Base-by-base conservation (phyloP, 306 rosid genomes). In the Trifolium repens region DNA sequence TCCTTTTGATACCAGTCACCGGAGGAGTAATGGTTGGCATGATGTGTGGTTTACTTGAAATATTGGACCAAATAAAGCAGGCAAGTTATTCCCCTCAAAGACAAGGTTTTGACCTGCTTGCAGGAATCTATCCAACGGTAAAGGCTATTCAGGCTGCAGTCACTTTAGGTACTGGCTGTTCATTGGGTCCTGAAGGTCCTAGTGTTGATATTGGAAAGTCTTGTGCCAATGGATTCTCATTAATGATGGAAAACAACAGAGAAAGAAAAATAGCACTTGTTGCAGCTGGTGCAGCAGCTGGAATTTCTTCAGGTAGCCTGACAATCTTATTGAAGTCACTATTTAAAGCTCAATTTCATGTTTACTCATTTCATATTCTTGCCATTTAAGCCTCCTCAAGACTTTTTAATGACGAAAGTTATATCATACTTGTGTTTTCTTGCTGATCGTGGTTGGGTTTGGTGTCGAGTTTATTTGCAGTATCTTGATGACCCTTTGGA, bases 171-270 rank as follows among this genome's bases (percentile, higher is more conserved):
- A 92, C 99, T 64, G 99, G 99, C 61, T 88, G 99, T 84, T 94
- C 99, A 34, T 87, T 94, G 89, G 99, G 99, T 81, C 99, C 99
- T 37, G 97, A 94, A 87, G 99, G 99, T 60, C 99, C 99, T 40
- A 94, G 99, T 71, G 97, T 94, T 40, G 99, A 94, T 85, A 94
- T 94, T 70, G 99, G 99, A 70, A 90, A 89, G 87, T 94, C 99
- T 10, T 92, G 96, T 82, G 99, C 99, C 76, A 80, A 90, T 11
- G 97, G 99, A 43, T 92, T 94, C 88, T 94, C 97, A 17, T 64
- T 89, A 50, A 85, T 90, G 93, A 94, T 94, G 97, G 99, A 92
- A 81, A 92, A 90, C 85, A 92, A 92, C 79, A 85, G 96, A 79
- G 96, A 91, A 83, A 89, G 93, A 86, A 86, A 70, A 85, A 92